Evolutionary conservation across 2,329 filamentous ascomycete genomes (phyloP), one percentile per base, ranked within the genome.

Genomic region (Paecilomyces dactylethromorphus): DNA sequence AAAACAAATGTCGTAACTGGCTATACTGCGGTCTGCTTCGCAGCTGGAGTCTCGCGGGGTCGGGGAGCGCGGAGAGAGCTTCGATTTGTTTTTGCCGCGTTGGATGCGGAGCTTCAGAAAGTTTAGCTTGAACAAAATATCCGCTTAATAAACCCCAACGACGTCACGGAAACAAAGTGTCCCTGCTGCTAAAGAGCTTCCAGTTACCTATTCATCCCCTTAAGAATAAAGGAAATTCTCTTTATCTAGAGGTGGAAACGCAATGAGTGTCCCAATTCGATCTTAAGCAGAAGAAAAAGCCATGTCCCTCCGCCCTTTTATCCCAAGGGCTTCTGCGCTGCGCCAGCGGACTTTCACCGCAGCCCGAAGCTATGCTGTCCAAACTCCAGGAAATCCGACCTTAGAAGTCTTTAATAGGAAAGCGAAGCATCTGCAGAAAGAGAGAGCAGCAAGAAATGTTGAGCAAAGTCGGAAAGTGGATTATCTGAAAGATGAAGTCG

Each of bases 401-500:
- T 86, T 95, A 66, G 88, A 97, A 66, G 90, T 99, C 73, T 99
- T 99, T 84, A 95, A 96, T 76, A 85, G 87, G 62, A 84, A 84
- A 65, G 85, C 87, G 22, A 99, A 99, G 81, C 92, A 90, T 81
- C 78, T 94, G 54, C 94, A 99, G 73, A 95, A 91, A 74, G 92
- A 97, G 74, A 85, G 93, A 62, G 89, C 92, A 0, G 92, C 90
- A 0, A 72, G 80, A 53, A 81, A 93, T 70, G 78, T 83, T 10
- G 84, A 90, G 63, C 76, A 82, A 63, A 92, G 92, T 71, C 84
- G 93, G 15, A 84, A 90, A 68, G 88, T 91, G 24, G 94, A 97
- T 77, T 97, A 97, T 71, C 79, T 99, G 58, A 92, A 92, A 72
- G 92, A 97, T 71, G 93, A 97, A 73, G 89, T 97, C 3, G 94